A percentile compares a stretch with the other conserved stretches of the same genome.
Conservation (phyloP, 2,329 filamentous ascomycete genomes). For the Talaromyces rugulosus region DNA sequence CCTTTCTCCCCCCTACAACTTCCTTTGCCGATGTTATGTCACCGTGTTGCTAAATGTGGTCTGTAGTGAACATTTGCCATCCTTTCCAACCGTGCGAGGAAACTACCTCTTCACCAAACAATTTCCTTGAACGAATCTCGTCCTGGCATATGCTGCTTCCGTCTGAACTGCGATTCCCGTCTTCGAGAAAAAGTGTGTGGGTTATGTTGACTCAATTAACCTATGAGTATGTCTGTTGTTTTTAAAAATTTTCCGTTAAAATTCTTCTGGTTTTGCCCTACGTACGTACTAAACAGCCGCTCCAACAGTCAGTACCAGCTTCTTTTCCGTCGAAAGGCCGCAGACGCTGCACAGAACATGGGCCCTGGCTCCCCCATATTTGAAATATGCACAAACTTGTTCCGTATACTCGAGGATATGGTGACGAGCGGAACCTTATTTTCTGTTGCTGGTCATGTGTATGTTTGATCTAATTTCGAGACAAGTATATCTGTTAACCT, state of each 20-base stretch:
- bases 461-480: neutral
- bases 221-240: slow-evolving; percentile 11
- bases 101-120: slow-evolving; percentile 7
- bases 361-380: slow-evolving; percentile 14
- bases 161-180: slow-evolving; percentile 7
- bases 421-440: slow-evolving; percentile 16
- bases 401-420: slow-evolving; percentile 18
- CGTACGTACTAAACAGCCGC: neutral
- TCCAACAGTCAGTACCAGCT: slow-evolving; percentile 13
- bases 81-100: neutral
- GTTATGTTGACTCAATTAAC: slow-evolving; percentile 13
- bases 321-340: slow-evolving; percentile 12
- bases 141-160: slow-evolving; percentile 11
- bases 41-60: neutral
- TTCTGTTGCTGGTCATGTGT: slow-evolving; percentile 12
- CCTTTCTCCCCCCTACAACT: neutral
- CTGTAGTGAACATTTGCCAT: neutral
- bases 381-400: slow-evolving; percentile 16
- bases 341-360: slow-evolving; percentile 12
- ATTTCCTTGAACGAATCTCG: slow-evolving; percentile 14
- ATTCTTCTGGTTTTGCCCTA: neutral
- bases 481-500: neutral
- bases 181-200: slow-evolving; percentile 11
- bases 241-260: neutral
- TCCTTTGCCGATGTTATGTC: neutral